A percentile compares a stretch with the other conserved stretches of the same genome.
These are phyloP conservation scores for Cokeromyces recurvatus DNA, from an alignment of 371 early-diverging fungal genomes.

Conservation along the genomic window DNA sequence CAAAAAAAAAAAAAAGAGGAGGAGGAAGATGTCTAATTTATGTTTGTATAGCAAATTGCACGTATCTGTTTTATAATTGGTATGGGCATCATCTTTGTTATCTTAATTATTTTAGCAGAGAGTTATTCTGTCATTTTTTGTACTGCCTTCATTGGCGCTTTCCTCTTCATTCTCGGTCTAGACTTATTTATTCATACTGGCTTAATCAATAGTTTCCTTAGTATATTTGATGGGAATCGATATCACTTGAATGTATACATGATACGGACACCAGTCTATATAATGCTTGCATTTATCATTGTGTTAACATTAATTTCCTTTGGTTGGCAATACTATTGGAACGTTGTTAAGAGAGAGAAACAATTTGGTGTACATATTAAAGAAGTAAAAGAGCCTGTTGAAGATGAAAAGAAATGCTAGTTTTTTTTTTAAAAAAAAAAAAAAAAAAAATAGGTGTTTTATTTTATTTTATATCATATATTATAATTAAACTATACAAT, in stretches of 20 bases:
- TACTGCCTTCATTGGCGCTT: slow-evolving; percentile 46
- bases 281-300: slow-evolving; percentile 39
- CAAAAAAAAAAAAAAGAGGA: not conserved
- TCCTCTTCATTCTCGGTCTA: slow-evolving; percentile 45
- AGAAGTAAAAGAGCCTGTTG: slow-evolving; percentile 7
- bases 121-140: slow-evolving; percentile 37
- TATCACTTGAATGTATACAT: slow-evolving; percentile 36
- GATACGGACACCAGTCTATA: slow-evolving; percentile 29
- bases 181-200: slow-evolving; percentile 54
- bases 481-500: too few relatives aligned
- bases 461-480: not conserved
- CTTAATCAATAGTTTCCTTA: slow-evolving; percentile 39
- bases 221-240: slow-evolving; percentile 40
- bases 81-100: slow-evolving; percentile 35
- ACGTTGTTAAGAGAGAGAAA: slow-evolving; percentile 26
- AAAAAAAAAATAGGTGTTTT: slow-evolving; percentile 5
- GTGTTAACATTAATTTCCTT: slow-evolving; percentile 27
- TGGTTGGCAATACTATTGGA: slow-evolving; percentile 48
- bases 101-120: slow-evolving; percentile 32
- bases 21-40: too few relatives aligned
- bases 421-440: too few relatives aligned
- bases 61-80: slow-evolving; percentile 47
- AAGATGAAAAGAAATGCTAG: too few relatives aligned
- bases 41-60: slow-evolving; percentile 30
- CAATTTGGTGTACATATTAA: slow-evolving; percentile 38